These are phyloP conservation scores for Rhododendron williamsianum DNA, from an alignment of 148 eudicot genomes.

Conservation along the genomic window DNA sequence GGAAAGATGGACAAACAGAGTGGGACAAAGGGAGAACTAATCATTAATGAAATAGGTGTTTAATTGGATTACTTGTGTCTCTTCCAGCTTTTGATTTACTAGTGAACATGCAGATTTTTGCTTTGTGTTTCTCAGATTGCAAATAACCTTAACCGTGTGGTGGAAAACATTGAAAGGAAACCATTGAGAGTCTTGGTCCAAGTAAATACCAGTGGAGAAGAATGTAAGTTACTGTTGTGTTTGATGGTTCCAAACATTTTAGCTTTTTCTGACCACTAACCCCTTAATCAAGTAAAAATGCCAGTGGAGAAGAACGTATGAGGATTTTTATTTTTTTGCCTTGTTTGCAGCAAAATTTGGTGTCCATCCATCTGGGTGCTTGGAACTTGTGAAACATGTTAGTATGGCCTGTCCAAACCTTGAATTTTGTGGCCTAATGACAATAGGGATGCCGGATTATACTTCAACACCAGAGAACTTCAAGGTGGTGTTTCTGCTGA, in stretches of 20 bases:
- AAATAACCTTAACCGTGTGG: conserved; percentile 78
- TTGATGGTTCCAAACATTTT: conserved; percentile 3
- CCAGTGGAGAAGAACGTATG: background rate
- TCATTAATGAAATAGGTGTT: background rate
- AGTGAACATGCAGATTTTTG: background rate
- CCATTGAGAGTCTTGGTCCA: conserved; percentile 84
- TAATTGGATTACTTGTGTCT: background rate
- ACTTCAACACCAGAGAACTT: conserved; percentile 96
- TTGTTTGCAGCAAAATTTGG: conserved; percentile 83
- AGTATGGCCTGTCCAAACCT: conserved; percentile 73
- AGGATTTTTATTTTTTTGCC: background rate
- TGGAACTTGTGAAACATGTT: conserved; percentile 85
- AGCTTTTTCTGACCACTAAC: background rate
- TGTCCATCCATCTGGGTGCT: conserved; percentile 77
- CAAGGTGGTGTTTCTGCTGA: conserved; percentile 41
- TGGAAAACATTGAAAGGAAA: conserved; percentile 69
- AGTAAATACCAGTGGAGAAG: conserved; percentile 98
- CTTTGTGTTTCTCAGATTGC: conserved; percentile 60
- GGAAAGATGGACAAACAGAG: background rate
- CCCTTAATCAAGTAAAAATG: background rate
- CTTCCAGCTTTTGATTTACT: background rate
- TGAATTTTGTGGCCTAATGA: conserved; percentile 90
- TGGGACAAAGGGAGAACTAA: background rate
- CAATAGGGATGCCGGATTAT: conserved; percentile 95
- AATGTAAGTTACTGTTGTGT: conserved; percentile 45